Conservation (phyloP, 2,329 filamentous ascomycete genomes). For the Knufia fluminis region DNA sequence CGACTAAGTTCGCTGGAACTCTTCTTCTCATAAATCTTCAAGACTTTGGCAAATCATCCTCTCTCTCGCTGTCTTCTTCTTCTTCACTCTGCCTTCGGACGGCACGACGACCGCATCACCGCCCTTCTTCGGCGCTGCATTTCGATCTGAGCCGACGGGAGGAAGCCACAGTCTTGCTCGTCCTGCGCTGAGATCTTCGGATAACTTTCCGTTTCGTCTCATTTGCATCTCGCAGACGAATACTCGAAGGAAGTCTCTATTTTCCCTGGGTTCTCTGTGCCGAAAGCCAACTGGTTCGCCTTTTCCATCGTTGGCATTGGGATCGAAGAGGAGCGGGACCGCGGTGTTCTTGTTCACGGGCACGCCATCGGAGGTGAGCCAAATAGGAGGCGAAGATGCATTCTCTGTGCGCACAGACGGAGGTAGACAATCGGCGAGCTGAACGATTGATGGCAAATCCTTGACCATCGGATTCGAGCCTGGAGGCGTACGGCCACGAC, state of each 20-base stretch:
- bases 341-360: constrained; percentile 27
- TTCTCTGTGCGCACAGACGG: constrained; percentile 21
- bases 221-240: constrained; percentile 62
- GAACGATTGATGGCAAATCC: constrained; percentile 46
- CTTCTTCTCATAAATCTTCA: constrained; percentile 2
- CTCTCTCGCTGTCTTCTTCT: not conserved
- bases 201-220: constrained; percentile 53
- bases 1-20: not conserved
- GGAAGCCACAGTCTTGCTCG: constrained; percentile 53
- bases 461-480: constrained; percentile 6
- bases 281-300: constrained; percentile 36
- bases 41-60: constrained; percentile 2
- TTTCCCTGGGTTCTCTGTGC: constrained; percentile 55
- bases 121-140: not conserved
- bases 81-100: not conserved
- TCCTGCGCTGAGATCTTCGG: constrained; percentile 43
- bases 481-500: not conserved
- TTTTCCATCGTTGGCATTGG: constrained; percentile 12
- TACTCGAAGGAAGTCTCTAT: constrained; percentile 54
- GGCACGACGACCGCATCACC: not conserved
- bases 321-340: constrained; percentile 44
- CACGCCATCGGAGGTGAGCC: constrained; percentile 23
- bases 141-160: constrained; percentile 35
- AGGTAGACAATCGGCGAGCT: constrained; percentile 53
- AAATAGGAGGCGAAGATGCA: constrained; percentile 27